Base-by-base conservation (phyloP, 1,139 yeast genomes). In the Lodderomyces margitis region DNA sequence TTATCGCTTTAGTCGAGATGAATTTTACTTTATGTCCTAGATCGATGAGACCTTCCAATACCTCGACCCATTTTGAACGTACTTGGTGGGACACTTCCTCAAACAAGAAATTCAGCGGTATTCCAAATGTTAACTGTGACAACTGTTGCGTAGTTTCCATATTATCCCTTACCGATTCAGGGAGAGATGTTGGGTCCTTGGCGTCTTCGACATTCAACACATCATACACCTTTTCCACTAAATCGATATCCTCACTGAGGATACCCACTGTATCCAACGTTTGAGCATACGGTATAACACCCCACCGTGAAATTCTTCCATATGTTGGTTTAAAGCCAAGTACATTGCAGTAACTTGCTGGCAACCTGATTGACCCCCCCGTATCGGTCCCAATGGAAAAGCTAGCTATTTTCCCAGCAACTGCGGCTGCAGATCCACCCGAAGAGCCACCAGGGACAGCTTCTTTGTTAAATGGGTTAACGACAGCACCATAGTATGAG, bases 341-440 rank as follows among this genome's bases (percentile, higher is more conserved):
- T 0, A 85, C 74, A 1, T 88, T 87, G 53, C 95, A 84, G 61
- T 85, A 87, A 17, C 95, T 82, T 1, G 96, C 95, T 0, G 99
- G 99, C 17, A 86, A 68, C 45, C 99, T 70, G 1, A 92, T 88
- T 0, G 97, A 88, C 0, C 99, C 99, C 3, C 99, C 99, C 0
- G 99, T 92, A 55, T 92, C 99, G 0, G 98, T 87, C 0, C 98
- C 99, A 34, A 94, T 62, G 1, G 68, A 51, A 49, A 83, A 81
- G 7, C 15, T 28, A 1, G 67, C 81, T 8, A 17, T 11, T 3
- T 25, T 21, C 0, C 83, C 78, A 1, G 91, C 83, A 1, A 91
- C 96, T 0, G 95, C 86, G 1, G 96, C 96, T 0, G 98, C 98
- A 37, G 95, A 79, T 0, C 98, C 98, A 9, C 98, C 97, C 3